These are phyloP conservation scores for Cystobasidium ongulense DNA, from an alignment of 768 basidiomycete genomes.

Conservation along the genomic window DNA sequence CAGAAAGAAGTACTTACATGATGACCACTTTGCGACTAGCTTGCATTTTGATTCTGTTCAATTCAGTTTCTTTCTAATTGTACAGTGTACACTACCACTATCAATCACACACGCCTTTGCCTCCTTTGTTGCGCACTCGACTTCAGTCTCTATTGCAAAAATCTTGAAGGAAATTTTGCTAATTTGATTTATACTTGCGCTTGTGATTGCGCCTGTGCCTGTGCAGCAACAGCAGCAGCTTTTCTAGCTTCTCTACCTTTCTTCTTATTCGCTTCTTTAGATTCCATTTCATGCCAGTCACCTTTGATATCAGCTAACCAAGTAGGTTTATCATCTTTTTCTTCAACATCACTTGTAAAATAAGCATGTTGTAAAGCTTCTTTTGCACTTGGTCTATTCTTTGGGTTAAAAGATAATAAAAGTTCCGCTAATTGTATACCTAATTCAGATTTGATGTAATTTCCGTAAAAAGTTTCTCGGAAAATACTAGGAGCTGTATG, in stretches of 20 bases:
- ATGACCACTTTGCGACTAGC: no score
- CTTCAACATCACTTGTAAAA: slow-evolving; percentile 66
- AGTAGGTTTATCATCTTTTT: slow-evolving; percentile 61
- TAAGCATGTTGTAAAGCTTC: slow-evolving; percentile 76
- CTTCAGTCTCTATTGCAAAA: no score
- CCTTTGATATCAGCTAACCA: slow-evolving; percentile 74
- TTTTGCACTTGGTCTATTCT: slow-evolving; percentile 62
- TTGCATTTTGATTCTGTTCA: no score
- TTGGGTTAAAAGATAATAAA: slow-evolving; percentile 72
- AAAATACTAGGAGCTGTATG: slow-evolving; percentile 66
- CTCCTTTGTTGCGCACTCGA: no score
- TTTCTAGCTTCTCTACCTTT: slow-evolving; percentile 15
- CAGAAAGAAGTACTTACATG: no score
- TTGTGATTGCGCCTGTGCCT: background rate
- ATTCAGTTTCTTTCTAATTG: no score
- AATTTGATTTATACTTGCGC: background rate
- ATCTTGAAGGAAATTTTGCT: no score
- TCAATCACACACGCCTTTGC: no score
- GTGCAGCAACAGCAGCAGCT: slow-evolving; percentile 10
- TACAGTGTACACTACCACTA: no score
- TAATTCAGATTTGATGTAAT: slow-evolving; percentile 42
- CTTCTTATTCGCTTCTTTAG: slow-evolving; percentile 61
- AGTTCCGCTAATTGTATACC: slow-evolving; percentile 78
- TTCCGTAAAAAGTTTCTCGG: slow-evolving; percentile 62
- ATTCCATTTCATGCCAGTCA: slow-evolving; percentile 97